Conservation (phyloP, 2,329 filamentous ascomycete genomes). For the Reticulascus tulasneorum region DNA sequence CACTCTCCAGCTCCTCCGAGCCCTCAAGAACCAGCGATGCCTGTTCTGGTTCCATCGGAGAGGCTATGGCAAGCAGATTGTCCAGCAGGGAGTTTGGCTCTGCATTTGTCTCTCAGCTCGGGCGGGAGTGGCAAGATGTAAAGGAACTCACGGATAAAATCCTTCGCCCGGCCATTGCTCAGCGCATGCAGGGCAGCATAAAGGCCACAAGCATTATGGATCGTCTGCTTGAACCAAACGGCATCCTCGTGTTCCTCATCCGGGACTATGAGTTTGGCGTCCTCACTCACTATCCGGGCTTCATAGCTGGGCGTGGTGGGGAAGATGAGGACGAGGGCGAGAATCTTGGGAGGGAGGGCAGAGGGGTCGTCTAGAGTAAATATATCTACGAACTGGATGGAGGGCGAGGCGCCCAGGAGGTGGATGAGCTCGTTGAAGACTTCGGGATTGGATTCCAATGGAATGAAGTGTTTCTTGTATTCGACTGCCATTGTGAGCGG, state of each 20-base stretch:
- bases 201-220: constrained; percentile 67
- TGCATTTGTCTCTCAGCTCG: too few relatives aligned
- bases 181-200: constrained; percentile 64
- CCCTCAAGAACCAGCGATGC: constrained; percentile 61
- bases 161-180: constrained; percentile 46
- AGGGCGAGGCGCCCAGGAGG: constrained; percentile 55
- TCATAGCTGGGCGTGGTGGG: constrained; percentile 61
- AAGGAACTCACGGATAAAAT: constrained; percentile 35
- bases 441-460: constrained; percentile 51
- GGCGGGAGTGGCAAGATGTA: too few relatives aligned
- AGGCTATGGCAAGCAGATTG: constrained; percentile 57
- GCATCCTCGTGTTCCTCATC: constrained; percentile 54
- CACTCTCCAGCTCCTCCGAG: constrained; percentile 59
- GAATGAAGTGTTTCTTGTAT: constrained; percentile 23
- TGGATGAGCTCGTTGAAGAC: constrained; percentile 63
- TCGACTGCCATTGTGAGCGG: constrained; percentile 5
- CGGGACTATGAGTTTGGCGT: constrained; percentile 6
- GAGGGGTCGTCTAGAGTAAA: constrained; percentile 66
- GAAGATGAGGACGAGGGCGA: constrained; percentile 67
- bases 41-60: constrained; percentile 49
- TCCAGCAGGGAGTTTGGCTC: constrained; percentile 29
- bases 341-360: constrained; percentile 51
- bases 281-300: constrained; percentile 36
- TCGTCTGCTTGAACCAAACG: constrained; percentile 71
- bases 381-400: constrained; percentile 64